Evolutionary conservation across 2,329 filamentous ascomycete genomes (phyloP).

Genomic region (Phialophora verrucosa): DNA sequence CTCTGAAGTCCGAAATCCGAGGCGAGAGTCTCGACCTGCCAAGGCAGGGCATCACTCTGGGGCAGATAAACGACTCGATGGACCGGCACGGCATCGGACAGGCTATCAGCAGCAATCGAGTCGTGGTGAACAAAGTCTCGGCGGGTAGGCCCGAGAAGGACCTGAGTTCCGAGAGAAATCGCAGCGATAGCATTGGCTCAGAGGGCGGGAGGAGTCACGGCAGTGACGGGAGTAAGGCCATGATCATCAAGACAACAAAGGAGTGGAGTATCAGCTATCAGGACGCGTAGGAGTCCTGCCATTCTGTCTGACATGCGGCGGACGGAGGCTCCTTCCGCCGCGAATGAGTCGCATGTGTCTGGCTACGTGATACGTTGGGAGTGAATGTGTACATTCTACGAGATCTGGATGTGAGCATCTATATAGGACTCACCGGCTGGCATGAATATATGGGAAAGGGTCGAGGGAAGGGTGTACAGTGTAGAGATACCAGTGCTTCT

Average conservation of each 20-base stretch:
- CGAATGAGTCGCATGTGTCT: background rate
- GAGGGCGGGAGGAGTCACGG: slow-evolving; percentile 25
- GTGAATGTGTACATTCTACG: background rate
- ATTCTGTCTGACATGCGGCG: background rate
- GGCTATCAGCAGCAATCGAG: slow-evolving; percentile 18
- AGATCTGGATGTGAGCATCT: background rate
- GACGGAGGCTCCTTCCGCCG: background rate
- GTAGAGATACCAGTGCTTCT: background rate
- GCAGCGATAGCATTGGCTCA: slow-evolving; percentile 26
- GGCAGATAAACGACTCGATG: background rate
- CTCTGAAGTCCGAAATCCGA: slow-evolving; percentile 22
- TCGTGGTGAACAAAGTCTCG: slow-evolving; percentile 20
- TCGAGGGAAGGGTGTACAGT: background rate
- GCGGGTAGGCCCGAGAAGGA: slow-evolving; percentile 9
- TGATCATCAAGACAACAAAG: slow-evolving; percentile 33
- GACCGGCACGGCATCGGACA: slow-evolving; percentile 19
- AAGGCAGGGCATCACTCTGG: slow-evolving; percentile 15
- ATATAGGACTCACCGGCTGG: background rate
- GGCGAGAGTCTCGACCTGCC: slow-evolving; percentile 27
- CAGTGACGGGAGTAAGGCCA: slow-evolving; percentile 30
- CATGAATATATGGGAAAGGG: background rate
- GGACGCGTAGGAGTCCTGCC: slow-evolving; percentile 15
- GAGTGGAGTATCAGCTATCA: slow-evolving; percentile 30
- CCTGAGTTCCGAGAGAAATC: slow-evolving; percentile 5
- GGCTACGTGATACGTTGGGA: background rate